A percentile compares a stretch with the other conserved stretches of the same genome.
phyloP scores from a whole-genome alignment of 805 yeast genomes.

The Hyphopichia homilentoma region DNA sequence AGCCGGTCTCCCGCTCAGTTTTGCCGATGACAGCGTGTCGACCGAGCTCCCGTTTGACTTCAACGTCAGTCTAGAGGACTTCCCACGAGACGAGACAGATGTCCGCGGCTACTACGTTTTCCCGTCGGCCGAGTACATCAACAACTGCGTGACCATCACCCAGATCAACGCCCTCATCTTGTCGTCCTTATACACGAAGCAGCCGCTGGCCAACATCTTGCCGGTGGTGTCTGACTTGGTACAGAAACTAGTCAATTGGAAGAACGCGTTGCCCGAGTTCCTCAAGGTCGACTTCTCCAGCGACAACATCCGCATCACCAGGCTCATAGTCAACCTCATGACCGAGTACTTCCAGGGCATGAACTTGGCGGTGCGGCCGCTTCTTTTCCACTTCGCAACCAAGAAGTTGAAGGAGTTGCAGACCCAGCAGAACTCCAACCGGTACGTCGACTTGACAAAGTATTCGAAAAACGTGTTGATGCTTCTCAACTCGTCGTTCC shows the following conservation, averaged over 20 bases:
- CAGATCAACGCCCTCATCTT: slow-evolving; percentile 74
- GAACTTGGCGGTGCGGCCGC: slow-evolving; percentile 73
- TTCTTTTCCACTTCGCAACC: slow-evolving; percentile 71
- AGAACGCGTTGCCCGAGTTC: slow-evolving; percentile 58
- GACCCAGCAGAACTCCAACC: slow-evolving; percentile 38
- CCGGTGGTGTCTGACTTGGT: slow-evolving; percentile 72
- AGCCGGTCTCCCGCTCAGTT: slow-evolving; percentile 74
- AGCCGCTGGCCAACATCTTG: slow-evolving; percentile 70
- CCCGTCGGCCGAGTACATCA: slow-evolving; percentile 74
- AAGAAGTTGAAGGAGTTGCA: slow-evolving; percentile 52
- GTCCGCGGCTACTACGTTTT: slow-evolving; percentile 64
- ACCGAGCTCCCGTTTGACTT: slow-evolving; percentile 73
- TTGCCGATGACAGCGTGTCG: slow-evolving; percentile 79
- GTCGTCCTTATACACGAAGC: slow-evolving; percentile 67
- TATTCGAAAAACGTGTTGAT: slow-evolving; percentile 69
- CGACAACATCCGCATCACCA: slow-evolving; percentile 53
- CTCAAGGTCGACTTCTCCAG: slow-evolving; percentile 59
- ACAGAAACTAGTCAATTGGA: slow-evolving; percentile 65
- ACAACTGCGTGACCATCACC: slow-evolving; percentile 73
- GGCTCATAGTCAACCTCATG: slow-evolving; percentile 70
- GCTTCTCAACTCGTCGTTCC: slow-evolving; percentile 70
- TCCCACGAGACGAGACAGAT: slow-evolving; percentile 42
- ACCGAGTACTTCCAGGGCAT: slow-evolving; percentile 83
- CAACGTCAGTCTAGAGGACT: slow-evolving; percentile 47
- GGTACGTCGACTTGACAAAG: slow-evolving; percentile 59